Evolutionary conservation across 2,329 filamentous ascomycete species (phyloP).

Genomic region (Myotisia sp.): DNA sequence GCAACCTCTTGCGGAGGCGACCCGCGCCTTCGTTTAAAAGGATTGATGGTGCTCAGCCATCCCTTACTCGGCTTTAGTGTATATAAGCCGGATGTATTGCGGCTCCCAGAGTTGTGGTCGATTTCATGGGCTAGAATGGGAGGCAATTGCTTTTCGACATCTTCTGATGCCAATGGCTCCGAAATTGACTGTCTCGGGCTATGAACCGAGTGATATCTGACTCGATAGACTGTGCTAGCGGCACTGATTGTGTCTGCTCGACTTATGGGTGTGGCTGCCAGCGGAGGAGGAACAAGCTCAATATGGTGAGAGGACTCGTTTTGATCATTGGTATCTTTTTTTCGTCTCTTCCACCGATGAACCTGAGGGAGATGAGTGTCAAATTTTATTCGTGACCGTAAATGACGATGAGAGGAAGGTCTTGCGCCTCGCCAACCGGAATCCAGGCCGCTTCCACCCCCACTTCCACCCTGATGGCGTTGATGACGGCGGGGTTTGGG

Average conservation of each 20-base stretch:
- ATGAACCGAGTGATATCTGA: constrained; percentile 44
- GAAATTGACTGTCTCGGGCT: constrained; percentile 34
- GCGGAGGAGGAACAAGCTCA: constrained; percentile 32
- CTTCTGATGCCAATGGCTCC: constrained; percentile 22
- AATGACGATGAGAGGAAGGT: constrained; percentile 17
- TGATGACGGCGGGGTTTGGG: constrained; percentile 24
- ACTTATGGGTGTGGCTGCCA: constrained; percentile 42
- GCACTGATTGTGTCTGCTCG: constrained; percentile 48
- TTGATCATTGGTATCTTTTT: background rate
- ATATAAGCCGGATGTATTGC: background rate
- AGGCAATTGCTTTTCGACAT: constrained; percentile 16
- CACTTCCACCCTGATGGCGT: constrained; percentile 26
- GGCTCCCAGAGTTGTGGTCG: constrained; percentile 6
- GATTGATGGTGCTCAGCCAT: constrained; percentile 41
- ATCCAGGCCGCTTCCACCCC: constrained; percentile 18
- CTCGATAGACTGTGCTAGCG: constrained; percentile 49
- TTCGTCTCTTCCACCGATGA: constrained; percentile 4
- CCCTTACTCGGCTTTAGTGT: constrained; percentile 18
- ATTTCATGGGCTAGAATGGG: constrained; percentile 7
- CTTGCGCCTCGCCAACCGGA: constrained; percentile 19
- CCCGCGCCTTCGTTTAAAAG: constrained; percentile 44
- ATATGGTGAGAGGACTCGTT: constrained; percentile 5
- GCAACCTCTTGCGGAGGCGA: constrained; percentile 48
- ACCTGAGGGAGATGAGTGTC: constrained; percentile 8
- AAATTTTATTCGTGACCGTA: constrained; percentile 22